Evolutionary conservation across 352 stramenopile genomes (phyloP).

Genomic region (Phytophthora pseudosyringae): DNA sequence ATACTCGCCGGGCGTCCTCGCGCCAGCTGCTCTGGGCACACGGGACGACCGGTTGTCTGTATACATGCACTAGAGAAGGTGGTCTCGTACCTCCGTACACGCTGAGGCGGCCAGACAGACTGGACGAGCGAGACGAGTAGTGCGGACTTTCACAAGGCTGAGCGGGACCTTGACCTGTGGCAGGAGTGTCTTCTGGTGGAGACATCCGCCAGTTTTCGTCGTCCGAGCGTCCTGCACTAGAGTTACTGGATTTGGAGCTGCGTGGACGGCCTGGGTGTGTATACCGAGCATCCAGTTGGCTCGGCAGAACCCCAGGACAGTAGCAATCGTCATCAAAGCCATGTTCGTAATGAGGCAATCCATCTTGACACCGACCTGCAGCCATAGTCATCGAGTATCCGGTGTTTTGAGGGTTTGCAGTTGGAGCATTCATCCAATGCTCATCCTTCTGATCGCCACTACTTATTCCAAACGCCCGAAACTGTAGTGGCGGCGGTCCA

Average conservation of each 20-base stretch:
- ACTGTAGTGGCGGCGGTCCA: constrained; percentile 10
- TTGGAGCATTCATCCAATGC: constrained; percentile 13
- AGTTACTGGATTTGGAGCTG: constrained; percentile 38
- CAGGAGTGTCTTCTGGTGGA: constrained; percentile 20
- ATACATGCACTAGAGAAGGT: constrained; percentile 24
- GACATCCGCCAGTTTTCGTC: constrained; percentile 40
- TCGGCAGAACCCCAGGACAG: constrained; percentile 33
- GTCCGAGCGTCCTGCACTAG: constrained; percentile 37
- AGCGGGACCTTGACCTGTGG: constrained; percentile 18
- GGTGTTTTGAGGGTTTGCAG: constrained; percentile 13
- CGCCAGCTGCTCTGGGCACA: constrained; percentile 20
- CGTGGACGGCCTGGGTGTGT: constrained; percentile 4
- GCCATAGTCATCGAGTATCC: constrained; percentile 45
- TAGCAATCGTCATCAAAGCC: constrained; percentile 43
- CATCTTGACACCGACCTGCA: constrained; percentile 33
- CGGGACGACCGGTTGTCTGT: constrained; percentile 20
- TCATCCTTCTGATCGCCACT: constrained; percentile 25
- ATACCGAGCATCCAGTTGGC: constrained; percentile 22
- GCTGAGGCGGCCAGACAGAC: constrained; percentile 59
- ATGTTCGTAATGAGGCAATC: constrained; percentile 38
- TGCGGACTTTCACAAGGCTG: constrained; percentile 63
- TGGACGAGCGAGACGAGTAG: constrained; percentile 73
- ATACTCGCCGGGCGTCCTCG: constrained; percentile 13
- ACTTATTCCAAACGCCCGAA: constrained; percentile 12
- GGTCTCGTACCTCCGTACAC: constrained; percentile 51